Base-by-base conservation (phyloP, 495 filamentous ascomycete species). In the Neurospora sp. region DNA sequence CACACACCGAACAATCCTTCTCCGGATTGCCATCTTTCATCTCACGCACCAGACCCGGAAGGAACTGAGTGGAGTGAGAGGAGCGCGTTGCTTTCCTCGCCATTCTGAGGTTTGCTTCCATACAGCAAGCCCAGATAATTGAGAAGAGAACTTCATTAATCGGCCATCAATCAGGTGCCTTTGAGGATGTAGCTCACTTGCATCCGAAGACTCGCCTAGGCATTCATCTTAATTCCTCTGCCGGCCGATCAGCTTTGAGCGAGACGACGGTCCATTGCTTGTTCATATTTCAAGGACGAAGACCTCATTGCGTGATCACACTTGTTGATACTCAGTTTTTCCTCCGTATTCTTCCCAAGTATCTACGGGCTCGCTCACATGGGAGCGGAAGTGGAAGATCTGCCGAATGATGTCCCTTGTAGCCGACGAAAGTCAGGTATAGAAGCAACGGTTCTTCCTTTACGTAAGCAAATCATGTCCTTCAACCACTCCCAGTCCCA, bases 91-190 rank as follows among this genome's bases (percentile, higher is more conserved):
- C 46, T 2, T 14, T 27, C 2, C 20, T 60, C 2, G 11, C 5
- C 2, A 27, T 6, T 7, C 2, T 6, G 2, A 0, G 1, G 49
- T 7, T 27, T 14, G 10, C 20, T 27, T 6, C 1, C 42, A 4
- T 0, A 10, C 20, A n/a, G 0, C 18, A n/a, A 3, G 1, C 10
- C 7, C 41, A 0, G 18, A 4, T 3, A 2, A 4, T 46, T 23
- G 20, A 54, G 46, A 23, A 23, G 46, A 49, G 9, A 49, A 11
- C 46, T 49, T 49, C 9, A 46, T 20, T 10, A 2, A 2, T 60
- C 7, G 5, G 14, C 2, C 5, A 2, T 3, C 5, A 10, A 27
- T 3, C 5, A 10, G 14, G 49, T 20, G 27, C 0, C 5, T 60
- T 60, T 54, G 20, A 27, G 10, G 20, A 12, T 12, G 14, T 0